These are phyloP conservation scores for Candida mattraensis DNA, from an alignment of 805 yeast species.

Conservation along the genomic window DNA sequence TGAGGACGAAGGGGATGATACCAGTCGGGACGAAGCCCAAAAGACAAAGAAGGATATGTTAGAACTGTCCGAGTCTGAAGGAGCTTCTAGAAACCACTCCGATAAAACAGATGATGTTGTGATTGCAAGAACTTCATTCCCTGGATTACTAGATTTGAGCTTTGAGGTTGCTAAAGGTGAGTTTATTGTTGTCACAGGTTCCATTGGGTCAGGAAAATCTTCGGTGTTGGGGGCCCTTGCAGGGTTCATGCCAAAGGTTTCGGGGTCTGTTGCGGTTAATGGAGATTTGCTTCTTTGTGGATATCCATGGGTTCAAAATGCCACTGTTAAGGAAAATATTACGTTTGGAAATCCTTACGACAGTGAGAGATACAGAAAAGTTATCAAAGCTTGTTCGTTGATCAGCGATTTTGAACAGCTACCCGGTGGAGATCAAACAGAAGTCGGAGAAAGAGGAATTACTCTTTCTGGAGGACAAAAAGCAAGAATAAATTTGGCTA, in stretches of 20 bases:
- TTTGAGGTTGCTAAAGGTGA: constrained; percentile 59
- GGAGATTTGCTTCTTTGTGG: constrained; percentile 60
- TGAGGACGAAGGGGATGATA: constrained; percentile 34
- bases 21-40: constrained; percentile 12
- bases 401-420: constrained; percentile 61
- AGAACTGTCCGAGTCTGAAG: background rate
- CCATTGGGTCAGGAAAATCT: constrained; percentile 79
- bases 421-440: constrained; percentile 75
- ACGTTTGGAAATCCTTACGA: constrained; percentile 61
- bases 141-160: constrained; percentile 52
- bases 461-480: constrained; percentile 90
- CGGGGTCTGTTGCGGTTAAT: constrained; percentile 51
- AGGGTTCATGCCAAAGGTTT: constrained; percentile 62
- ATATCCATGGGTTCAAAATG: constrained; percentile 81
- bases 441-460: constrained; percentile 84
- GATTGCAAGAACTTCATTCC: constrained; percentile 30
- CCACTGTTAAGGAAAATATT: constrained; percentile 74
- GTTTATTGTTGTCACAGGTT: constrained; percentile 68
- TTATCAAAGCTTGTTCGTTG: constrained; percentile 67
- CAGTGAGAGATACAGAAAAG: constrained; percentile 47
- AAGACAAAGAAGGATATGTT: background rate
- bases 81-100: no score
- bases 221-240: constrained; percentile 69
- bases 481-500: constrained; percentile 74
- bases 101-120: constrained; percentile 23